These are phyloP conservation scores for Paraconiothyrium sp. DNA, from an alignment of 2,329 filamentous ascomycete genomes.

Conservation along the genomic window DNA sequence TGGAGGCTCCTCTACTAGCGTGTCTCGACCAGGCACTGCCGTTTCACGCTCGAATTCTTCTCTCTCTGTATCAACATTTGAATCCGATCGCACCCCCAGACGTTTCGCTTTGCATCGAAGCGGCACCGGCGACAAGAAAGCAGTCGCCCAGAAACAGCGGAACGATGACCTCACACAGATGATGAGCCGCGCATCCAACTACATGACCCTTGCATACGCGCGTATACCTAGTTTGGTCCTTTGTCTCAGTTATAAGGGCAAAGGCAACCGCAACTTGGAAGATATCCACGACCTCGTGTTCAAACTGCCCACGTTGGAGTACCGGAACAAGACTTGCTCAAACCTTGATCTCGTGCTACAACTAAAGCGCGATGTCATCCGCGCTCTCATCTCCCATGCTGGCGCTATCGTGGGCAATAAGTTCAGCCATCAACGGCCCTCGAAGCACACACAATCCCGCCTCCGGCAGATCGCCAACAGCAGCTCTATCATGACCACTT, in stretches of 20 bases:
- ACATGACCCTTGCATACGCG: slow-evolving; percentile 96
- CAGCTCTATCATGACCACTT: slow-evolving; percentile 66
- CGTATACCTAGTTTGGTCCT: slow-evolving; percentile 95
- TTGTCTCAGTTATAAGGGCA: slow-evolving; percentile 96
- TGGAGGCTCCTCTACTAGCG: slow-evolving; percentile 23
- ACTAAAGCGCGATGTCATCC: slow-evolving; percentile 93
- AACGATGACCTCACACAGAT: slow-evolving; percentile 95
- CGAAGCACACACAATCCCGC: slow-evolving; percentile 78
- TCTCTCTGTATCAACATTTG: slow-evolving; percentile 34
- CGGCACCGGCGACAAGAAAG: slow-evolving; percentile 58
- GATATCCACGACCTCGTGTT: slow-evolving; percentile 99
- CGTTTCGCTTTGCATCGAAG: slow-evolving; percentile 50
- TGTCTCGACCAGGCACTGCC: slow-evolving; percentile 41
- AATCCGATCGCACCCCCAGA: slow-evolving; percentile 48
- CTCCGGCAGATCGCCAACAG: slow-evolving; percentile 86
- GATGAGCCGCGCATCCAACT: slow-evolving; percentile 93
- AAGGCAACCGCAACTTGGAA: slow-evolving; percentile 92
- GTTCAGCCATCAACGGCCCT: slow-evolving; percentile 87
- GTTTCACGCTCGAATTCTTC: slow-evolving; percentile 38
- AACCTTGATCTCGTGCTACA: slow-evolving; percentile 93
- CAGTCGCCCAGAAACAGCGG: slow-evolving; percentile 64
- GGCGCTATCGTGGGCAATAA: slow-evolving; percentile 98
- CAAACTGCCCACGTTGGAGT: slow-evolving; percentile 91
- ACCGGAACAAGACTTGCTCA: slow-evolving; percentile 98
- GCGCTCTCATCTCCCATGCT: slow-evolving; percentile 92